These are phyloP conservation scores for Phytophthora hibernalis DNA, from an alignment of 352 stramenopile species.

Conservation along the genomic window DNA sequence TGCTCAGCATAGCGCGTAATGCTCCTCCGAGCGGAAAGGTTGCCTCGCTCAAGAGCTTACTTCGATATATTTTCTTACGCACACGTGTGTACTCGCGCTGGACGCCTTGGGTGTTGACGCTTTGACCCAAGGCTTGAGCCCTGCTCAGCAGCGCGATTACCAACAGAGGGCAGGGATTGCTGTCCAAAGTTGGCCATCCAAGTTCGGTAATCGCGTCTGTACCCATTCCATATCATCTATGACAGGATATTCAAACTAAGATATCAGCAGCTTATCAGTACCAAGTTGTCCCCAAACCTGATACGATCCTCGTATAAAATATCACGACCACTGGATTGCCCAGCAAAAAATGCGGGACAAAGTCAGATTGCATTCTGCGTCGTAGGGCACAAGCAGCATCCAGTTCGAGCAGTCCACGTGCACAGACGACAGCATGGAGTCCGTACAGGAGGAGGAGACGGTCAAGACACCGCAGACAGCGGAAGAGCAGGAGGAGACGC, in stretches of 20 bases:
- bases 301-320: neutral
- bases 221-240: conserved; percentile 12
- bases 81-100: neutral
- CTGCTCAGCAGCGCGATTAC: conserved; percentile 15
- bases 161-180: conserved; percentile 9
- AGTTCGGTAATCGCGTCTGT: conserved; percentile 9
- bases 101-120: too few relatives aligned
- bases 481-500: conserved; percentile 5
- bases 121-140: too few relatives aligned
- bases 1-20: too few relatives aligned
- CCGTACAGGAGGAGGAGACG: neutral
- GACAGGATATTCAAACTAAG: conserved; percentile 5
- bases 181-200: neutral
- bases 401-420: neutral
- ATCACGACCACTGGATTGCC: neutral
- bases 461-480: neutral
- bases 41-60: too few relatives aligned
- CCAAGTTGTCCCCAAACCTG: neutral
- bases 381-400: neutral
- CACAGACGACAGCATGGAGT: conserved; percentile 16
- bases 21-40: too few relatives aligned
- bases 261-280: neutral
- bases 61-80: too few relatives aligned
- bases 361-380: conserved; percentile 14
- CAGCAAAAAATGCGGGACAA: conserved; percentile 11